Base-by-base conservation (phyloP, 1,139 yeast genomes). In the Blastobotrys apis region DNA sequence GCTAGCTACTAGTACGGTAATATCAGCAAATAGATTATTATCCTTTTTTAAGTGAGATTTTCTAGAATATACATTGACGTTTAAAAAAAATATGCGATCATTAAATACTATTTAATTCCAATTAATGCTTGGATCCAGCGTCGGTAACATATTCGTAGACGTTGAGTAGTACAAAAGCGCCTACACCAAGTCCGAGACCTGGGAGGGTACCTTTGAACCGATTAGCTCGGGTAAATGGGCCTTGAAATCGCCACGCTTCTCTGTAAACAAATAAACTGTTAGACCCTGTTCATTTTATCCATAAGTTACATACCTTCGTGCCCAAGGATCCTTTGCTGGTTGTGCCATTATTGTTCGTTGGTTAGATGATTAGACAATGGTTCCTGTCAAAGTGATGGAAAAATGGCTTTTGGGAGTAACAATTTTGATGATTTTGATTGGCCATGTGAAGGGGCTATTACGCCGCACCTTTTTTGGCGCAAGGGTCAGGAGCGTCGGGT, bases 201-300 rank as follows among this genome's bases (percentile, higher is more conserved):
- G 95, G 95, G 61, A 86, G 77, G n/a, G 85, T 75, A 48, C 78
- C 78, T 58, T 73, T 80, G 66, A 80, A 82, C 58, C 94, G 72
- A 67, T 81, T 80, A 46, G 69, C 68, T 57, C 90, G 78, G 47
- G 84, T 74, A 69, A 86, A 86, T 48, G 81, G 85, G 49, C 94
- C 94, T 58, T 80, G 82, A 66, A 79, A 83, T 73, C 95, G 80
- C 95, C 95, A 86, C 44, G 94, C 94, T 64, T 86, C 95, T 75
- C 95, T 83, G 22, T 12, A 53, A n/a, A n/a, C n/a, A n/a, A n/a
- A n/a, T 21, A 19, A 34, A 4, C 31, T 29, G 47, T 45, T 39
- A 43, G 45, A 16, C 26, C 5, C 21, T 20, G 5, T 19, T 13
- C 27, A 16, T 9, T 10, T n/a, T 29, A 3, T 37, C 12, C 13